phyloP scores from a whole-genome alignment of 257 asterid species.

The Eucommia ulmoides region DNA sequence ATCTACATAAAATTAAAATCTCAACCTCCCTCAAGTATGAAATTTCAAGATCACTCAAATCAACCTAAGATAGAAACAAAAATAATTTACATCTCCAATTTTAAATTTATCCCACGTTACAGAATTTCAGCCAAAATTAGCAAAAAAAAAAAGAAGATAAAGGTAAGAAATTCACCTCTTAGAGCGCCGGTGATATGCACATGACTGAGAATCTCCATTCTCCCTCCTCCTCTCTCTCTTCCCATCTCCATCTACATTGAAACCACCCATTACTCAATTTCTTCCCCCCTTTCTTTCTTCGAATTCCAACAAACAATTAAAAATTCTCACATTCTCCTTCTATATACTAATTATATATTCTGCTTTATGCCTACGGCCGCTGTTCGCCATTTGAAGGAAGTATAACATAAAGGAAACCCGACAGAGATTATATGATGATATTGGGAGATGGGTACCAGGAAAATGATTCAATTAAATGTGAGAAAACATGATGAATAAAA shows the following conservation, averaged over 20 bases:
- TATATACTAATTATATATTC: no score
- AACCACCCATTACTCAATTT: conserved; percentile 25
- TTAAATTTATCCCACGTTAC: not conserved
- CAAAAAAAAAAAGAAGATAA: not conserved
- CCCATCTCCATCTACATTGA: conserved; percentile 21
- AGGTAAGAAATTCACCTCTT: conserved; percentile 23
- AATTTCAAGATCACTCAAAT: not conserved
- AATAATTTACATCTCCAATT: not conserved
- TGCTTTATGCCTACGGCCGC: not conserved
- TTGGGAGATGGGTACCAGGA: not conserved
- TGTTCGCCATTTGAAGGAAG: not conserved
- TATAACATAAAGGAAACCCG: not conserved
- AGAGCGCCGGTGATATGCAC: conserved; percentile 37
- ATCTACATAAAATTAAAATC: not conserved
- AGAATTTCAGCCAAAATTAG: not conserved
- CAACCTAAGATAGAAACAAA: not conserved
- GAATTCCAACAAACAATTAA: conserved; percentile 9
- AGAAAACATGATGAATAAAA: not conserved
- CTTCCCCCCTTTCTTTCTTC: conserved; percentile 10
- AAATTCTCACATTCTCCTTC: conserved; percentile 7
- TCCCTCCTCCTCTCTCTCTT: conserved; percentile 16
- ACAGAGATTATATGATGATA: not conserved
- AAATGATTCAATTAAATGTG: not conserved
- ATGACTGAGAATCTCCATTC: conserved; percentile 19
- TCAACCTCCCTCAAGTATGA: not conserved